Base-by-base conservation (phyloP, 2,329 filamentous ascomycete genomes). In the Periconia macrospinosa region DNA sequence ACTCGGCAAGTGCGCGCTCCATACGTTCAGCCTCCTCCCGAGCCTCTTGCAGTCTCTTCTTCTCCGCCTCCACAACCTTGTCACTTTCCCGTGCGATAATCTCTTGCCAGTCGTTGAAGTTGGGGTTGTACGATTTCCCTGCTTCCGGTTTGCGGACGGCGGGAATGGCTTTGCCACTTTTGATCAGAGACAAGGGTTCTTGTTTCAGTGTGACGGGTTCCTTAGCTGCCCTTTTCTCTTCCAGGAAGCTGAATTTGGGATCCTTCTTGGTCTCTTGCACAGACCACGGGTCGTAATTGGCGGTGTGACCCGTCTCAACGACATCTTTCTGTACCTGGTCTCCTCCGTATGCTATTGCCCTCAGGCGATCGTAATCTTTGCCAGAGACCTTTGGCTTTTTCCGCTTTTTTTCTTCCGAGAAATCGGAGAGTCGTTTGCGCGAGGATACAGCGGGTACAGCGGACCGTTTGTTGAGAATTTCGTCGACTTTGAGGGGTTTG, bases 61-160 rank as follows among this genome's bases (percentile, higher is more conserved):
- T 83, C 75, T 97, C 93, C 0, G 86, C 84, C 58, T 88, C 89
- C 1, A 97, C 79, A 14, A 89, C 92, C 75, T 90, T 91, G 52
- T 87, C 83, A 44, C 91, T 89, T 74, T 95, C 91, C 41, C 84
- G 80, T 18, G 83, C 81, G 43, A 96, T 78, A 15, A 93, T 84
- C 9, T 84, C 81, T 64, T 92, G 88, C 82, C 95, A 99, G 58
- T 96, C 92, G 58, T 86, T 83, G 63, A 95, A 95, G 6, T 85
- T 79, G 0, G 94, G 94, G 72, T 99, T 99, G 78, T 99, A 99
- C 65, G 91, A 96, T 73, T 88, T 91, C 54, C 91, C 92, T 15
- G 88, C 91, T 7, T 86, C 83, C 1, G 94, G 94, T 67, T 86
- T 89, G 56, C 83, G 81, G 0, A 99, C 89, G 2, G 92, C 87